Evolutionary conservation across 2,329 filamentous ascomycete species (phyloP).

Genomic region (Sarocladium oryzae): DNA sequence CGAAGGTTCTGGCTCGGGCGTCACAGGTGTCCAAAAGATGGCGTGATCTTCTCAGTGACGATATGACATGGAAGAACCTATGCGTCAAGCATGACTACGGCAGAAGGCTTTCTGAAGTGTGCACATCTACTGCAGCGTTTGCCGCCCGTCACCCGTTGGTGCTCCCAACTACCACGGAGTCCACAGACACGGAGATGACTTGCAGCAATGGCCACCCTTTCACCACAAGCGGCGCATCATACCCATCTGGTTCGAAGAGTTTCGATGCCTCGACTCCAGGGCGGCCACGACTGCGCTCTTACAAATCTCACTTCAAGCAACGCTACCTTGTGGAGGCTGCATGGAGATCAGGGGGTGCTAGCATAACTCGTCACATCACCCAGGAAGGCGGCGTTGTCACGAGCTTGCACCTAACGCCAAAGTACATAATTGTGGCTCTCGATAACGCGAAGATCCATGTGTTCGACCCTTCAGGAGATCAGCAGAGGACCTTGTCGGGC

Average conservation of each 20-base stretch:
- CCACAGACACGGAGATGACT: constrained; percentile 28
- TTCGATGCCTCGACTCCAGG: constrained; percentile 41
- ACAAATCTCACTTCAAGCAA: constrained; percentile 97
- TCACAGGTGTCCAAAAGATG: constrained; percentile 95
- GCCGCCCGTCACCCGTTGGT: constrained; percentile 24
- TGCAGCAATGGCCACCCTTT: constrained; percentile 39
- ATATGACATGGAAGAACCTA: constrained; percentile 96
- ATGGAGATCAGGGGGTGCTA: constrained; percentile 86
- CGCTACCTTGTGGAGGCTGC: constrained; percentile 95
- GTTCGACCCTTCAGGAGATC: constrained; percentile 84
- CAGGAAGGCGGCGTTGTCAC: constrained; percentile 97
- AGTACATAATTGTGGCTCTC: constrained; percentile 94
- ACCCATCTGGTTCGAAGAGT: constrained; percentile 40
- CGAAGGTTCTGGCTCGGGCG: constrained; percentile 83
- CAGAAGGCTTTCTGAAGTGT: constrained; percentile 49
- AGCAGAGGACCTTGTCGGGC: constrained; percentile 82
- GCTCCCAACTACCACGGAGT: constrained; percentile 19
- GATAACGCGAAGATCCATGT: constrained; percentile 99
- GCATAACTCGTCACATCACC: constrained; percentile 80
- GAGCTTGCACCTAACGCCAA: constrained; percentile 84
- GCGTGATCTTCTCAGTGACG: constrained; percentile 88
- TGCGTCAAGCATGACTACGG: constrained; percentile 93
- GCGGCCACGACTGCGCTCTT: constrained; percentile 67
- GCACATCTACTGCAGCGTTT: constrained; percentile 24
- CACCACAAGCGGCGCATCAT: constrained; percentile 27